A percentile compares a stretch with the other conserved stretches of the same genome.
These are phyloP conservation scores for Leccinum huronense DNA, from an alignment of 1,284 basidiomycete genomes.

Conservation along the genomic window DNA sequence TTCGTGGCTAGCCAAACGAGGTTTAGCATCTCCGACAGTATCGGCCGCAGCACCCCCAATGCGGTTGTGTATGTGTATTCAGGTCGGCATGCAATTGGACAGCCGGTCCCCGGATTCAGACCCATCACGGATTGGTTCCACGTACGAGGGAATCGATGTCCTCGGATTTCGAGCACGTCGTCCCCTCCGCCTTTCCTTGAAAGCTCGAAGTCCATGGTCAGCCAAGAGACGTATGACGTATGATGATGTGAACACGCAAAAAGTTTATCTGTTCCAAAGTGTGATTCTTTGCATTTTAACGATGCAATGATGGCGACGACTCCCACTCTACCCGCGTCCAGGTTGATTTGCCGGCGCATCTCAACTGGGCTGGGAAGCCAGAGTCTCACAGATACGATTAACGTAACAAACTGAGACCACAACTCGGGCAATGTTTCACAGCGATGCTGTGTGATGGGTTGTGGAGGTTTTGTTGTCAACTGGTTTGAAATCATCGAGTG, in stretches of 20 bases:
- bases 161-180: conserved; percentile 1
- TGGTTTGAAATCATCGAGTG: neutral
- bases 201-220: neutral
- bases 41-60: conserved; percentile 22
- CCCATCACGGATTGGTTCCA: neutral
- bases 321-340: conserved; percentile 7
- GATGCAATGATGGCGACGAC: neutral
- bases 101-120: conserved; percentile 1
- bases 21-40: conserved; percentile 16
- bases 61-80: conserved; percentile 4
- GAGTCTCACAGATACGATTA: conserved; percentile 1
- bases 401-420: conserved; percentile 19
- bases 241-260: conserved; percentile 8
- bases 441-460: neutral
- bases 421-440: conserved; percentile 2
- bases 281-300: neutral
- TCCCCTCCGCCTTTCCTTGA: neutral
- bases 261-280: conserved; percentile 11
- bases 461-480: neutral
- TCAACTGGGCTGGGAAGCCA: conserved; percentile 1
- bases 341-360: conserved; percentile 15
- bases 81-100: conserved; percentile 4
- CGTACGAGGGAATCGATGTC: neutral
- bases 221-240: conserved; percentile 11
- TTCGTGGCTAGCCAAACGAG: conserved; percentile 14